Percentiles rank a stretch among this genome's conserved stretches.
phyloP scores from a whole-genome alignment of 2,329 filamentous ascomycete genomes.

The Emericellopsis cladophorae region DNA sequence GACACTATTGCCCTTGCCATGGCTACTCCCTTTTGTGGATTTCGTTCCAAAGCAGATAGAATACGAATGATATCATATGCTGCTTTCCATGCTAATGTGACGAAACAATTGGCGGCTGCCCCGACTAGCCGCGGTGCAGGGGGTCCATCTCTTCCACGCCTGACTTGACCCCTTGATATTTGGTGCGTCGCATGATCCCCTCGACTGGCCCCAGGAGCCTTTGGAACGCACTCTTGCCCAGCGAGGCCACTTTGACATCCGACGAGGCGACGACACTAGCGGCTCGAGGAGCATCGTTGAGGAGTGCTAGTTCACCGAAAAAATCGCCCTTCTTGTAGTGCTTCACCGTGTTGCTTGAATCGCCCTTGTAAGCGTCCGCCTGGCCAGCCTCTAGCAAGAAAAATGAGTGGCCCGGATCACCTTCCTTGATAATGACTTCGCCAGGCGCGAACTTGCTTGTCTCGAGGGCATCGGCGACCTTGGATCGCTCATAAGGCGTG shows the following conservation, averaged over 20 bases:
- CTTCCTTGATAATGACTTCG: constrained; percentile 78
- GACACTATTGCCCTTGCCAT: neutral
- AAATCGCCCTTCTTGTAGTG: constrained; percentile 86
- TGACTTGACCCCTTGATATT: constrained; percentile 45
- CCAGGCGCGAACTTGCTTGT: constrained; percentile 74
- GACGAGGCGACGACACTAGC: constrained; percentile 76
- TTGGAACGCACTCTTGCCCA: constrained; percentile 93
- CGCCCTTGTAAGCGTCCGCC: constrained; percentile 73
- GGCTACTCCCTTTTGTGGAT: too few relatives aligned
- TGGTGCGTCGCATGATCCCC: constrained; percentile 78
- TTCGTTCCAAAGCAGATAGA: too few relatives aligned
- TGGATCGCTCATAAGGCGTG: constrained; percentile 86
- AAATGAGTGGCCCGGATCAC: constrained; percentile 83
- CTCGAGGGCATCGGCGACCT: constrained; percentile 93
- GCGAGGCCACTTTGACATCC: constrained; percentile 82
- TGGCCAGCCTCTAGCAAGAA: constrained; percentile 82
- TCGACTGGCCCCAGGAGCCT: constrained; percentile 84
- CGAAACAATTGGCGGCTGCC: too few relatives aligned
- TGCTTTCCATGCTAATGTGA: too few relatives aligned
- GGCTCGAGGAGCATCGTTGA: constrained; percentile 87
- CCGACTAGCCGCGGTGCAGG: constrained; percentile 27
- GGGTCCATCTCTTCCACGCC: constrained; percentile 58
- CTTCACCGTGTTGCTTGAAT: constrained; percentile 56
- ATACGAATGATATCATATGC: too few relatives aligned
- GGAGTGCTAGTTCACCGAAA: constrained; percentile 87